A percentile compares a stretch with the other conserved stretches of the same genome.
Evolutionary conservation across 2,329 filamentous ascomycete species (phyloP).

Genomic region (Ophiognomonia clavigignenti-juglandacearum): DNA sequence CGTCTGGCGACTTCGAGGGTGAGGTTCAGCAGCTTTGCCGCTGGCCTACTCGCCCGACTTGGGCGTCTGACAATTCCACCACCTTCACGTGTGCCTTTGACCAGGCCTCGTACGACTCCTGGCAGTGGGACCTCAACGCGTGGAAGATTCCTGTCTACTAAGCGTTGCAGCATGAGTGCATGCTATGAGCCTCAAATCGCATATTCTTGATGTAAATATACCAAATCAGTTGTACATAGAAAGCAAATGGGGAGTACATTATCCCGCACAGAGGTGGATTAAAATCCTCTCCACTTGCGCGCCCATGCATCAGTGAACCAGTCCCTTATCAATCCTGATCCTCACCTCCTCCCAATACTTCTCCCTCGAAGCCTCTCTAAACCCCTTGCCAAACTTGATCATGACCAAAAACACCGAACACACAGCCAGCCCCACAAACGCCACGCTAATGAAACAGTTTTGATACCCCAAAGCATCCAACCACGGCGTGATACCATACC

Average conservation of each 20-base stretch:
- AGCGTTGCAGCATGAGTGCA: too few relatives aligned
- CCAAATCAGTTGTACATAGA: too few relatives aligned
- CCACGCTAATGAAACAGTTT: slow-evolving; percentile 21
- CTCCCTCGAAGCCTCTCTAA: slow-evolving; percentile 23
- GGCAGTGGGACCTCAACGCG: slow-evolving; percentile 15
- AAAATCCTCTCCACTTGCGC: too few relatives aligned
- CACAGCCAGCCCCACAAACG: slow-evolving; percentile 26
- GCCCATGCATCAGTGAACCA: slow-evolving; percentile 24
- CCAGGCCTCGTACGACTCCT: slow-evolving; percentile 17
- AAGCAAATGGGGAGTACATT: too few relatives aligned
- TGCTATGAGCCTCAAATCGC: too few relatives aligned
- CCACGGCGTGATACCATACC: slow-evolving; percentile 17
- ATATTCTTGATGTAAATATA: too few relatives aligned
- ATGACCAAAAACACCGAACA: slow-evolving; percentile 26
- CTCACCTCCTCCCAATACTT: slow-evolving; percentile 26
- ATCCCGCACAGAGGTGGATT: too few relatives aligned
- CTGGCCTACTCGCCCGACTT: slow-evolving; percentile 29
- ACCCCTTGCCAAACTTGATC: slow-evolving; percentile 26
- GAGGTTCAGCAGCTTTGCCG: slow-evolving; percentile 32
- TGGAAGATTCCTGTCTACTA: slow-evolving; percentile 18
- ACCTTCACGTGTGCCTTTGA: slow-evolving; percentile 16
- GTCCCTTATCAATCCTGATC: slow-evolving; percentile 23
- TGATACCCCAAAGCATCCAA: slow-evolving; percentile 13
- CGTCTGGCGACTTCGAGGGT: slow-evolving; percentile 24
- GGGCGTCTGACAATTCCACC: slow-evolving; percentile 11